Evolutionary conservation across 108 stramenopile genomes (phyloP).

Genomic region (Heterococcus sp.): DNA sequence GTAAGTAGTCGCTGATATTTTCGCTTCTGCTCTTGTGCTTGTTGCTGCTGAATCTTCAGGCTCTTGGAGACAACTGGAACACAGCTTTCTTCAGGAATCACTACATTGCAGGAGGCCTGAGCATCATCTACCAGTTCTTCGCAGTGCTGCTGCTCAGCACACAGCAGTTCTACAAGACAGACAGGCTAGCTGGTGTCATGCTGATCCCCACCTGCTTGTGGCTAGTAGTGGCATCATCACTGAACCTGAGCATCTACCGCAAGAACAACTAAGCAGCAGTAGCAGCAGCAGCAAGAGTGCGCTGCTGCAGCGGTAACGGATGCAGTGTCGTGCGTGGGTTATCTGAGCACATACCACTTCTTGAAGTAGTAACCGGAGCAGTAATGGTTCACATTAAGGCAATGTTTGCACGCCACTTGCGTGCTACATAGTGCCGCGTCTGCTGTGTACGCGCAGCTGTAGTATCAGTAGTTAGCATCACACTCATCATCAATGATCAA

Average conservation of each 20-base stretch:
- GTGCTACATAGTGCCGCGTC: too few species aligned
- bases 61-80: slow-evolving; percentile 7
- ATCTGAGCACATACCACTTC: too few species aligned
- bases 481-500: too few species aligned
- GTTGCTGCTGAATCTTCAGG: background rate
- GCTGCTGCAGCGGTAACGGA: too few species aligned
- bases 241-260: background rate
- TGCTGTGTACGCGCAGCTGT: too few species aligned
- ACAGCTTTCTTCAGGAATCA: slow-evolving; percentile 4
- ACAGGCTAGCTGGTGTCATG: background rate
- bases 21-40: background rate
- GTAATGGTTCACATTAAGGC: too few species aligned
- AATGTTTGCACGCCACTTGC: too few species aligned
- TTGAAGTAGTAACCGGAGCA: too few species aligned
- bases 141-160: background rate
- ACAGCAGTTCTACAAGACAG: background rate
- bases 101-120: background rate
- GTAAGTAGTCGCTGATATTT: background rate
- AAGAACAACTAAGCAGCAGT: slow-evolving; percentile 1
- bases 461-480: too few species aligned
- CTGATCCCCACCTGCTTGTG: slow-evolving; percentile 8
- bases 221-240: background rate
- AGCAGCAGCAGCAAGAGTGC: too few species aligned
- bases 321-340: too few species aligned
- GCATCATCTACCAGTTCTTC: background rate